Base-by-base conservation (phyloP, 129 eudicot genomes). In the Cynara cardunculus region DNA sequence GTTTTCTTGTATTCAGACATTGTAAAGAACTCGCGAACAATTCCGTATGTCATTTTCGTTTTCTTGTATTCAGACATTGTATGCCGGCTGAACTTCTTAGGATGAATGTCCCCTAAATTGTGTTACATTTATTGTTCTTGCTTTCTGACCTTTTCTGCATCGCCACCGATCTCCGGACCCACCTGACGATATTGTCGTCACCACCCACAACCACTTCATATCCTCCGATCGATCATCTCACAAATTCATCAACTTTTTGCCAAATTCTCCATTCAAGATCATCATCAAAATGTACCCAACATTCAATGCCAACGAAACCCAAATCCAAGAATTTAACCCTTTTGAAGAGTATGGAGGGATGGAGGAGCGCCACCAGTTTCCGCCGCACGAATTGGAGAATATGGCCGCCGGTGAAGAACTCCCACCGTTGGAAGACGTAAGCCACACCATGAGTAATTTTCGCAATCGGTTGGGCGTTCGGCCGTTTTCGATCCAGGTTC, bases 361-460 rank as follows among this genome's bases (percentile, higher is more conserved):
- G 1, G 74, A n/a, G 26, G 74, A 73, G 7, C 72, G 12, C 70
- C 67, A 73, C 11, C 66, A 34, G 18, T 34, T 72, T 71, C 72
- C 65, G 21, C 65, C 41, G 16, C 72, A 34, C 8, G 65, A 80
- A 71, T 3, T 44, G 25, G 62, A 7, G 5, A 32, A 61, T 16
- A 4, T 34, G 19, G n/a, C 79, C 49, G 30, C 21, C 14, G 64
- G 41, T 10, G 3, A 66, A 53, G n/a, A 70, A 26, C 69, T 77
- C 56, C 82, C 82, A 4, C 67, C 78, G 0, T 37, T 71, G 82
- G 74, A 56, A 69, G 78, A 82, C 72, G 34, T 35, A 68, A 53
- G 70, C 66, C 62, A 22, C 70, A 75, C 65, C 39, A 9, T 16
- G n/a, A 35, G 41, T 27, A 13, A 37, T 5, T n/a, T 26, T 25